phyloP scores from a whole-genome alignment of 164 flowering plant species.

The Protea cynaroides region DNA sequence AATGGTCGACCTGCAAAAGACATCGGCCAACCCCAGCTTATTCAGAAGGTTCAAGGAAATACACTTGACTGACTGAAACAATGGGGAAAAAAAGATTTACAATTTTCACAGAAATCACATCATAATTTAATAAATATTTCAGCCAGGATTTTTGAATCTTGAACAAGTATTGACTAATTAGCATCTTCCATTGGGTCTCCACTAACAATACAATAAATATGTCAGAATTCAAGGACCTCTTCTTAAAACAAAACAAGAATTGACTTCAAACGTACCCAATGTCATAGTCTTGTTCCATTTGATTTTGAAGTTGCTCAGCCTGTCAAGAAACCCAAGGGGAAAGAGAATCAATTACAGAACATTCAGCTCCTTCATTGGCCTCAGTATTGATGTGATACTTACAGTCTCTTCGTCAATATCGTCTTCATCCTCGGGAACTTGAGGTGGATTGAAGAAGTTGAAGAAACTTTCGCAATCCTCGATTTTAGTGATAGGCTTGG shows the following conservation, averaged over 20 bases:
- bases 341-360: too few species aligned
- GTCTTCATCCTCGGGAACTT: constrained; percentile 32
- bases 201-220: too few species aligned
- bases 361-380: not conserved
- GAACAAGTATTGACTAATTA: too few species aligned
- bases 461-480: constrained; percentile 46
- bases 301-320: constrained; percentile 20
- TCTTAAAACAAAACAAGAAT: not conserved
- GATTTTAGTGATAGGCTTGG: constrained; percentile 38
- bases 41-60: not conserved
- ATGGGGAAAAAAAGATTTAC: not conserved
- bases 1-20: constrained; percentile 51
- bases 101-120: not conserved
- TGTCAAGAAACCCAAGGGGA: not conserved
- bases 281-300: constrained; percentile 20
- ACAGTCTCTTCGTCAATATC: constrained; percentile 32
- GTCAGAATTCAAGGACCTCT: too few species aligned
- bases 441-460: constrained; percentile 34
- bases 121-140: too few species aligned
- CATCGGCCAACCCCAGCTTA: not conserved
- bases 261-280: constrained; percentile 37
- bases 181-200: too few species aligned
- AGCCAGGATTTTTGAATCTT: too few species aligned
- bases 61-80: not conserved
- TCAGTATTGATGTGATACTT: constrained; percentile 7